Evolutionary conservation across 148 eudicot species (phyloP).

Genomic region (Rhododendron williamsianum): DNA sequence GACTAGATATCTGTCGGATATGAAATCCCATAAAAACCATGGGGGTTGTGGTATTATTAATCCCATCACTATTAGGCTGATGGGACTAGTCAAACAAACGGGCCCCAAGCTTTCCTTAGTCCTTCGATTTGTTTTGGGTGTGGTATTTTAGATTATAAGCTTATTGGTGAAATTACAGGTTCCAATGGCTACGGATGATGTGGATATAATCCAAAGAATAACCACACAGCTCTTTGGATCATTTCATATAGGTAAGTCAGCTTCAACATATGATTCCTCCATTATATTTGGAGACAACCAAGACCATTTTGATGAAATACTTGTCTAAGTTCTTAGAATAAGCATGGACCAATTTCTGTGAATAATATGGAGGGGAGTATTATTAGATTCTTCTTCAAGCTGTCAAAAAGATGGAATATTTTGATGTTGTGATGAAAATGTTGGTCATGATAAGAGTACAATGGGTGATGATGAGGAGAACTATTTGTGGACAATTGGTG

Average conservation of each 20-base stretch:
- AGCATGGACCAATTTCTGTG: neutral
- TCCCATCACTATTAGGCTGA: neutral
- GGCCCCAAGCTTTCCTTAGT: neutral
- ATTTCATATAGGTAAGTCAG: slow-evolving; percentile 59
- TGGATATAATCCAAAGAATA: slow-evolving; percentile 68
- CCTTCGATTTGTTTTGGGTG: neutral
- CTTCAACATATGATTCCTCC: neutral
- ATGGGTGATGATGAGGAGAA: neutral
- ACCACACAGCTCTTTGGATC: slow-evolving; percentile 60
- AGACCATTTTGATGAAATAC: neutral
- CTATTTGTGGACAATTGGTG: neutral
- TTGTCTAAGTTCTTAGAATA: neutral
- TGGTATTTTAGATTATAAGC: slow-evolving; percentile 13
- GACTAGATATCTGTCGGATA: neutral
- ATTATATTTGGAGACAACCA: neutral
- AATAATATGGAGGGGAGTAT: neutral
- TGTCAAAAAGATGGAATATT: neutral
- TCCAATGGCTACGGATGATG: slow-evolving; percentile 84
- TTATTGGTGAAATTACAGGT: slow-evolving; percentile 34
- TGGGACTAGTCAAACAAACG: neutral
- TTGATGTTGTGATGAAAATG: no score
- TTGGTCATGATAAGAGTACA: neutral
- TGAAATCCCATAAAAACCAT: neutral
- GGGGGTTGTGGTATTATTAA: neutral
- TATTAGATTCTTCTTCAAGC: neutral